Evolutionary conservation across 2,329 filamentous ascomycete genomes (phyloP).

Genomic region (Cladorrhinum sp.): DNA sequence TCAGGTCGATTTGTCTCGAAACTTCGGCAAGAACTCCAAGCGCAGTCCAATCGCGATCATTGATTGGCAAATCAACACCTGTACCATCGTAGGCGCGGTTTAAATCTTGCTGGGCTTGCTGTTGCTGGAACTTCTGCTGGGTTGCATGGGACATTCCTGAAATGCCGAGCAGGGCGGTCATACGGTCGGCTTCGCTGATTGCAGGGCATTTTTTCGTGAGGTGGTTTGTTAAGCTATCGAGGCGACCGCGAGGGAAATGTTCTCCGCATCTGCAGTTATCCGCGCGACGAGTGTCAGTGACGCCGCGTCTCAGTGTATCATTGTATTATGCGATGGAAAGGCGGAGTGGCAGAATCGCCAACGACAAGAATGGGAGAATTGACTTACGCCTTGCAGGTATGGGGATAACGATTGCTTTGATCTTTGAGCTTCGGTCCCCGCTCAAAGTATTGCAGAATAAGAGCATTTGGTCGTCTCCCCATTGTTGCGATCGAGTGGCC

Average conservation of each 20-base stretch:
- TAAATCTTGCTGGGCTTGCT: conserved; percentile 25
- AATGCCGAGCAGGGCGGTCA: conserved; percentile 70
- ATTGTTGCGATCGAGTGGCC: conserved; percentile 23
- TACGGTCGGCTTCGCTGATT: conserved; percentile 69
- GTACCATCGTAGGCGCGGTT: conserved; percentile 26
- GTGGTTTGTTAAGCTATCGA: conserved; percentile 77
- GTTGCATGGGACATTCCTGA: conserved; percentile 62
- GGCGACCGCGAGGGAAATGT: conserved; percentile 84
- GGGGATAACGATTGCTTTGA: conserved; percentile 86
- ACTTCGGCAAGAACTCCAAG: conserved; percentile 86
- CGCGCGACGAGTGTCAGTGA: background rate
- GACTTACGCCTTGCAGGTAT: conserved; percentile 70
- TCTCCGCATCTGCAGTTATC: conserved; percentile 60
- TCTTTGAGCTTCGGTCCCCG: conserved; percentile 83
- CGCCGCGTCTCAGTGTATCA: background rate
- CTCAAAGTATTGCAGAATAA: conserved; percentile 86
- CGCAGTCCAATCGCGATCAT: conserved; percentile 62
- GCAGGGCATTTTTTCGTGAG: conserved; percentile 84
- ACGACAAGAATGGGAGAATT: background rate
- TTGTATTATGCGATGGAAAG: conserved; percentile 6
- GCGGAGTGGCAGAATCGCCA: background rate
- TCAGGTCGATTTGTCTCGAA: conserved; percentile 72
- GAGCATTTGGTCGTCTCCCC: conserved; percentile 79
- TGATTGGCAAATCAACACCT: conserved; percentile 39
- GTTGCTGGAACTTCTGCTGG: conserved; percentile 29